Conservation (phyloP, 2,329 filamentous ascomycete genomes). For the Triangularia verruculosa region DNA sequence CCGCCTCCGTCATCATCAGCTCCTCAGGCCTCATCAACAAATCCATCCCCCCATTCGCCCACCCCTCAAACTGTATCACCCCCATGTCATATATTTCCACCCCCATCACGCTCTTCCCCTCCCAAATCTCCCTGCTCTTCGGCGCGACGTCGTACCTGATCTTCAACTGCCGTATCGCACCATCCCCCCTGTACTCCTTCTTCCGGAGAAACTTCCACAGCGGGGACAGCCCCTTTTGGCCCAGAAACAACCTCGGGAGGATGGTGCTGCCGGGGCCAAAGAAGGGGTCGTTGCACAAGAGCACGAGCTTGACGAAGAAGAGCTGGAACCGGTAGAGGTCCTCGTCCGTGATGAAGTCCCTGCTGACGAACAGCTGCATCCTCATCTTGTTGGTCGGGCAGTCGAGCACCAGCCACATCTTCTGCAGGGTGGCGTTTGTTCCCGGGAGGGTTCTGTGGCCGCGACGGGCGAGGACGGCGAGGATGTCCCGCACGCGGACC, state of each 20-base stretch:
- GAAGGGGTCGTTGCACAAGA: conserved; percentile 65
- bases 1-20: conserved; percentile 55
- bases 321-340: conserved; percentile 62
- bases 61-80: conserved; percentile 51
- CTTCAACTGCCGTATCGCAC: conserved; percentile 56
- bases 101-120: conserved; percentile 42
- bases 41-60: conserved; percentile 43
- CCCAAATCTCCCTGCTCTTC: conserved; percentile 23
- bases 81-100: conserved; percentile 54
- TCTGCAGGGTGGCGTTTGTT: conserved; percentile 51
- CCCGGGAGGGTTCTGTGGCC: conserved; percentile 55
- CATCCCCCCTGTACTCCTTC: conserved; percentile 44
- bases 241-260: conserved; percentile 57
- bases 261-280: conserved; percentile 49
- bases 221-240: conserved; percentile 53
- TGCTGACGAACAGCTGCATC: conserved; percentile 51
- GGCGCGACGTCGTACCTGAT: conserved; percentile 54
- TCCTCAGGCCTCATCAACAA: conserved; percentile 57
- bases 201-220: conserved; percentile 60
- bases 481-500: conserved; percentile 56
- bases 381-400: conserved; percentile 56
- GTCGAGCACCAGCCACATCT: conserved; percentile 74
- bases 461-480: conserved; percentile 56
- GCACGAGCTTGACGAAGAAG: conserved; percentile 69
- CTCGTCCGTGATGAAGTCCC: conserved; percentile 51